Conservation (phyloP, 495 filamentous ascomycete genomes). For the Tetracladium setigerum region DNA sequence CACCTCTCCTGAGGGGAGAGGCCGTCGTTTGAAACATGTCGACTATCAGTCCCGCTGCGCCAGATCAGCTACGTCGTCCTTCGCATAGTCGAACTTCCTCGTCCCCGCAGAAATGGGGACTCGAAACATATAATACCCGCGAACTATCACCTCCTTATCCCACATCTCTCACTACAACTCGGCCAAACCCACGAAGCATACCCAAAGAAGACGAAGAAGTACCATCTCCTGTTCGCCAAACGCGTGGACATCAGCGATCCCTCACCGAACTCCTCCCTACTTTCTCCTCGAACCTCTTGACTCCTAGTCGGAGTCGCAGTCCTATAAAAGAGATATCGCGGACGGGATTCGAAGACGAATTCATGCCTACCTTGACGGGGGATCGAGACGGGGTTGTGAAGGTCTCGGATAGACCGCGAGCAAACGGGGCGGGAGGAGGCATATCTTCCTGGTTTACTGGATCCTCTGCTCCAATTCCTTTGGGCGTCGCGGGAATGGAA, state of each 20-base stretch:
- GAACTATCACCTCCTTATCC: not conserved
- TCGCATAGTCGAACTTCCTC: constrained; percentile 1
- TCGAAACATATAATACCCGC: not conserved
- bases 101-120: not conserved
- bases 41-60: no score
- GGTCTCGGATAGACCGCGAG: constrained; percentile 29
- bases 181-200: not conserved
- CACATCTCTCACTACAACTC: not conserved
- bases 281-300: not conserved
- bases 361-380: constrained; percentile 27
- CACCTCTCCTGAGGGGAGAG: no score
- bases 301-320: constrained; percentile 7
- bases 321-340: constrained; percentile 4
- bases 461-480: constrained; percentile 37
- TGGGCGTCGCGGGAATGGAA: constrained; percentile 26
- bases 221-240: constrained; percentile 2
- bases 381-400: constrained; percentile 16
- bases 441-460: constrained; percentile 47
- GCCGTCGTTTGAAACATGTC: no score
- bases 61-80: not conserved
- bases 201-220: not conserved
- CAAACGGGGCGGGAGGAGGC: constrained; percentile 13
- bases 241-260: constrained; percentile 12
- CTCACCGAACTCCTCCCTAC: constrained; percentile 17
- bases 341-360: constrained; percentile 16